These are phyloP conservation scores for Xylaria polymorpha DNA, from an alignment of 2,329 filamentous ascomycete species.

Conservation along the genomic window DNA sequence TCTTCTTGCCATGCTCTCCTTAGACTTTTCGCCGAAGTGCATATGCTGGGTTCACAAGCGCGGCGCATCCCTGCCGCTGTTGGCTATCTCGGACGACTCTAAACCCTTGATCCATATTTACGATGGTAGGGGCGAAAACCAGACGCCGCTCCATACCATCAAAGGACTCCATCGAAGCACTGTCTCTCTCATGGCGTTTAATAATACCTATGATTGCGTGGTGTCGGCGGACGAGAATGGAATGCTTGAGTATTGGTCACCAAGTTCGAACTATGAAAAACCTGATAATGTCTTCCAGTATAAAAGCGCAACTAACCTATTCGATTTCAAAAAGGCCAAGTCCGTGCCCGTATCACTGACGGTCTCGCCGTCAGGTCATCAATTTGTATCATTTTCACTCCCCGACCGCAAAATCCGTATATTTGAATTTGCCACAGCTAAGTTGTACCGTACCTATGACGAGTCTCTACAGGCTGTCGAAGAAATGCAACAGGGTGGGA, in stretches of 20 bases:
- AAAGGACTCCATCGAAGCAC: conserved; percentile 82
- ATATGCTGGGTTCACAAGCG: conserved; percentile 93
- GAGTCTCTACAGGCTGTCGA: conserved; percentile 90
- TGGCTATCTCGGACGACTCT: conserved; percentile 83
- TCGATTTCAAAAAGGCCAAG: conserved; percentile 97
- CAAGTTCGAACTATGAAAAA: conserved; percentile 84
- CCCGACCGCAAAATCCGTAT: conserved; percentile 93
- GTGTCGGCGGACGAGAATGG: conserved; percentile 88
- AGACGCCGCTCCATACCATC: conserved; percentile 80
- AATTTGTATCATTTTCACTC: conserved; percentile 89
- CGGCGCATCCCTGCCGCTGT: conserved; percentile 85
- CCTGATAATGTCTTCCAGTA: conserved; percentile 90
- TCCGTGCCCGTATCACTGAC: conserved; percentile 83
- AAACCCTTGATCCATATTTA: conserved; percentile 83
- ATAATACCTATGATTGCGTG: conserved; percentile 88
- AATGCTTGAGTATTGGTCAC: conserved; percentile 97
- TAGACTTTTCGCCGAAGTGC: conserved; percentile 79
- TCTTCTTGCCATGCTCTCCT: conserved; percentile 81
- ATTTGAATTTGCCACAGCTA: conserved; percentile 91
- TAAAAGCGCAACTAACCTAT: conserved; percentile 93
- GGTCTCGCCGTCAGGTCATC: conserved; percentile 85
- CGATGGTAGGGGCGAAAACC: conserved; percentile 87
- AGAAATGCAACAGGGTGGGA: conserved; percentile 96
- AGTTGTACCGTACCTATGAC: conserved; percentile 92
- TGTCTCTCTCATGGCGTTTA: conserved; percentile 89